Evolutionary conservation across 768 basidiomycete genomes (phyloP).

Genomic region (Boletus sp.): DNA sequence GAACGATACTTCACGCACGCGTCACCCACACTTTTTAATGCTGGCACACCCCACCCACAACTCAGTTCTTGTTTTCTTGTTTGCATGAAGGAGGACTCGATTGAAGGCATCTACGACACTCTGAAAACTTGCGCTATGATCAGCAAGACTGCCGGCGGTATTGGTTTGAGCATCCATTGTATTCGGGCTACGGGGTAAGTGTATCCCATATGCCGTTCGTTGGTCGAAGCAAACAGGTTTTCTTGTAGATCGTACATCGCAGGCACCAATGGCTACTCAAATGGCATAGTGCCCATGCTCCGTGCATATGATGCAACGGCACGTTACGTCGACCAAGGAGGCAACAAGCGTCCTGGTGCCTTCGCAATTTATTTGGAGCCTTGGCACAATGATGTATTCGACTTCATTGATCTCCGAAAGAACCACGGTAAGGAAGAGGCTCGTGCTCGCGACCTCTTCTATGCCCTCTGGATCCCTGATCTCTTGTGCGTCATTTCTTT

Average conservation of each 20-base stretch:
- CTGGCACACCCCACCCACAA: slow-evolving; percentile 94
- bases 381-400: slow-evolving; percentile 97
- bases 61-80: slow-evolving; percentile 96
- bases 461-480: slow-evolving; percentile 96
- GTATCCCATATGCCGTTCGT: not conserved
- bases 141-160: slow-evolving; percentile 98
- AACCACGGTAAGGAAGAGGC: slow-evolving; percentile 99
- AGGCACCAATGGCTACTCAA: slow-evolving; percentile 98
- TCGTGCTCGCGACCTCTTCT: slow-evolving; percentile 95
- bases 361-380: slow-evolving; percentile 99
- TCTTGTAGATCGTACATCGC: slow-evolving; percentile 87
- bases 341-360: slow-evolving; percentile 98
- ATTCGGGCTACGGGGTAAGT: slow-evolving; percentile 91
- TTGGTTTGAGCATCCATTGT: slow-evolving; percentile 92
- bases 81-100: slow-evolving; percentile 97
- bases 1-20: slow-evolving; percentile 99
- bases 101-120: slow-evolving; percentile 99
- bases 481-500: slow-evolving; percentile 65
- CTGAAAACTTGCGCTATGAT: slow-evolving; percentile 99
- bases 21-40: slow-evolving; percentile 96
- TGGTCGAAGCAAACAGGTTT: not conserved
- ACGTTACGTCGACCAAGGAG: slow-evolving; percentile 97
- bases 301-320: slow-evolving; percentile 97
- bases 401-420: slow-evolving; percentile 96
- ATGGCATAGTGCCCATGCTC: slow-evolving; percentile 99